phyloP scores from a whole-genome alignment of 192 early-diverging fungal species.

The Coemansia sp. region DNA sequence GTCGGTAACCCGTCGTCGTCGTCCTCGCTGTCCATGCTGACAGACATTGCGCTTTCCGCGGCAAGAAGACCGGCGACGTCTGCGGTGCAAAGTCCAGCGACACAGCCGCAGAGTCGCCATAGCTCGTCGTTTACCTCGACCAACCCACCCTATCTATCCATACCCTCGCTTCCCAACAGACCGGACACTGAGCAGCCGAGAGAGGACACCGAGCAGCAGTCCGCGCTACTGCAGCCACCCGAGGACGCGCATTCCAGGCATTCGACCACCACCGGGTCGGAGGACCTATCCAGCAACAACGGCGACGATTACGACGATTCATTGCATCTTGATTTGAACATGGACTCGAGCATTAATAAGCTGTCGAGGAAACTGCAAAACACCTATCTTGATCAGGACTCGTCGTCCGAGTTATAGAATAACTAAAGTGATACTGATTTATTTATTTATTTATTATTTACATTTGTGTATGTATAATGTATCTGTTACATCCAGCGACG shows the following conservation, averaged over 20 bases:
- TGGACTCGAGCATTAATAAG: constrained; percentile 1
- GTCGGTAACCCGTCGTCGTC: constrained; percentile 12
- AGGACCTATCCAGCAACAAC: not conserved
- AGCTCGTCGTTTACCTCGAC: not conserved
- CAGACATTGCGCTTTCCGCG: constrained; percentile 12
- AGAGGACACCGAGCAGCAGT: constrained; percentile 3
- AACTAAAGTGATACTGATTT: not conserved
- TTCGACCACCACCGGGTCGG: constrained; percentile 6
- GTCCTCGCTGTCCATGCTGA: constrained; percentile 7
- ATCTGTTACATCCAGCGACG: too few relatives aligned
- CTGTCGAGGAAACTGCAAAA: constrained; percentile 5
- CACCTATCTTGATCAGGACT: not conserved
- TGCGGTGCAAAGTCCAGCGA: not conserved
- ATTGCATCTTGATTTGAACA: not conserved
- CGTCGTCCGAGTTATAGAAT: constrained; percentile 1
- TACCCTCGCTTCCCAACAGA: not conserved
- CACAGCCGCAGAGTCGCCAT: not conserved
- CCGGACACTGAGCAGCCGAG: not conserved
- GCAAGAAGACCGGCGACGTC: not conserved
- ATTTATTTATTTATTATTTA: not conserved
- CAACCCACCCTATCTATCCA: not conserved
- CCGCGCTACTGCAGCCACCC: not conserved
- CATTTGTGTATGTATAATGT: too few relatives aligned
- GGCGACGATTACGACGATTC: not conserved
- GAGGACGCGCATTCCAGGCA: constrained; percentile 5